Base-by-base conservation (phyloP, 768 basidiomycete genomes). In the Serendipita vermifera region DNA sequence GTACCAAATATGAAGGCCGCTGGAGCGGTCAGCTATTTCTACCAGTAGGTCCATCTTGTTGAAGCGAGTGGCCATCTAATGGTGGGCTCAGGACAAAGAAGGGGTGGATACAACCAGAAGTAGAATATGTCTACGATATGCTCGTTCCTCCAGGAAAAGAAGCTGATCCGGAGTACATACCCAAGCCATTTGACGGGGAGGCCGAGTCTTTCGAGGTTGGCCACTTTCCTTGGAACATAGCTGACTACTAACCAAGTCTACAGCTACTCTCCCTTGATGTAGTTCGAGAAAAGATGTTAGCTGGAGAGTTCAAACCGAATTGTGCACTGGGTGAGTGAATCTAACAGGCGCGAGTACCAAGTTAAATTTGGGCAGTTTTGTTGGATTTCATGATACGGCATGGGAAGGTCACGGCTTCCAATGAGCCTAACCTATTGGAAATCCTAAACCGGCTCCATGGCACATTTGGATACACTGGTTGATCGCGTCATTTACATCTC, bases 151-250 rank as follows among this genome's bases (percentile, higher is more conserved):
- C 70, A 3, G 70, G 68, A 31, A 64, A 79, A 69, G 60, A 64
- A 75, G 15, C 67, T 71, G 7, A 20, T 51, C 4, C 27, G 13
- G 68, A 73, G 15, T 79, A 85, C 60, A 71, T 73, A 43, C 89
- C 88, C 5, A 74, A 74, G 54, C 89, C 92, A 0, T 72, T 79
- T 20, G 96, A 99, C 61, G 92, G 89, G 24, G 96, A 99, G 65
- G 96, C 96, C 2, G 92, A 96, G 65, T 83, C 78, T 1, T 99
- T 99, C 62, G 80, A 90, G 72, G 92, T 91, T 56, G 54, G 75
- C 63, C n/a, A n/a, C n/a, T 6, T 11, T 2, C 41, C 38, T 9
- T 48, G 51, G 14, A 55, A 27, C 15, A 14, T 39, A 9, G 22
- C 51, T 17, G 15, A 11, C 54, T 33, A 5, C 5, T 27, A 40